Evolutionary conservation across 805 yeast species (phyloP).

Genomic region (Debaryomyces prosopidis): DNA sequence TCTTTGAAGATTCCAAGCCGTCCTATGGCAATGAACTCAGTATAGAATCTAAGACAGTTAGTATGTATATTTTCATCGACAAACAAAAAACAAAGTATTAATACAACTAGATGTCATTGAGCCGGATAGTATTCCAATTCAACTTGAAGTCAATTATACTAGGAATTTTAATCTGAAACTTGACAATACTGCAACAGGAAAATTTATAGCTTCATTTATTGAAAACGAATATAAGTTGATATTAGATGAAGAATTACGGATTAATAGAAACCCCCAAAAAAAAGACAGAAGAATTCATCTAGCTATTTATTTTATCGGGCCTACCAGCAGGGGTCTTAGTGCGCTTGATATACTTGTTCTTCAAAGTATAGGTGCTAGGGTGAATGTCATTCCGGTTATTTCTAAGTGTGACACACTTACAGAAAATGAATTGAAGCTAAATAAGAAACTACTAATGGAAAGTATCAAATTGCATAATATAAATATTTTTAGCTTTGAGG

Average conservation of each 20-base stretch:
- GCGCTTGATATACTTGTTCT: slow-evolving; percentile 72
- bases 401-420: slow-evolving; percentile 80
- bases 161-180: slow-evolving; percentile 25
- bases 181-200: slow-evolving; percentile 16
- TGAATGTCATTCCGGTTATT: slow-evolving; percentile 79
- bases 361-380: slow-evolving; percentile 68
- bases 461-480: slow-evolving; percentile 57
- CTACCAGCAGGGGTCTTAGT: slow-evolving; percentile 62
- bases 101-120: slow-evolving; percentile 4
- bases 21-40: slow-evolving; percentile 5
- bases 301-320: slow-evolving; percentile 76
- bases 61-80: slow-evolving; percentile 4
- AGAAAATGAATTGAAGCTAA: slow-evolving; percentile 49
- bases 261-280: slow-evolving; percentile 23
- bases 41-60: slow-evolving; percentile 12
- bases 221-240: slow-evolving; percentile 74
- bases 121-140: slow-evolving; percentile 16
- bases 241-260: slow-evolving; percentile 60
- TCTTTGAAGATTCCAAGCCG: slow-evolving; percentile 40
- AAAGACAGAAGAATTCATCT: slow-evolving; percentile 74
- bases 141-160: slow-evolving; percentile 20
- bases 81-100: slow-evolving; percentile 3
- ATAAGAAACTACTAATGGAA: slow-evolving; percentile 54
- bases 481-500: slow-evolving; percentile 26
- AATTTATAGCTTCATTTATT: slow-evolving; percentile 57